A percentile compares a stretch with the other conserved stretches of the same genome.
Evolutionary conservation across 2,329 filamentous ascomycete species (phyloP).

Genomic region (Amphichorda felina): DNA sequence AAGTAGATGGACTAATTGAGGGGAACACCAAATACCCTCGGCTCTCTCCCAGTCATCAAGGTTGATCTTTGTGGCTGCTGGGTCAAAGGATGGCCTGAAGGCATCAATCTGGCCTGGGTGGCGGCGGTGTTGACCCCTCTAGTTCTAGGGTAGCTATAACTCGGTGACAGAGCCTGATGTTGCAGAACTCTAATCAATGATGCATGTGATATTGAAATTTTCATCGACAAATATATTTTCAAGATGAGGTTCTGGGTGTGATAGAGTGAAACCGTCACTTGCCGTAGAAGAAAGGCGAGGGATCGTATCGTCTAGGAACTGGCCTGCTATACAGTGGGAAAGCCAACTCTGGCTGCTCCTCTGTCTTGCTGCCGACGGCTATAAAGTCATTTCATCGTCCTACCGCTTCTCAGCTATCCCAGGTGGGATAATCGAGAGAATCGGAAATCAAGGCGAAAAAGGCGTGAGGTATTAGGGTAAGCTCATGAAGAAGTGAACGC

Average conservation of each 20-base stretch:
- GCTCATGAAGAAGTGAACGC: conserved; percentile 11
- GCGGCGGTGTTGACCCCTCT: background rate
- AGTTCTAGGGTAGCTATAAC: conserved; percentile 6
- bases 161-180: background rate
- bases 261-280: conserved; percentile 4
- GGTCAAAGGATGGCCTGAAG: conserved; percentile 2
- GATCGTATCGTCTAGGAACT: conserved; percentile 13
- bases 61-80: background rate
- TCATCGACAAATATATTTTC: conserved; percentile 14
- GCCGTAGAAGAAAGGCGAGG: conserved; percentile 5
- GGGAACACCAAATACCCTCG: conserved; percentile 7
- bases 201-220: conserved; percentile 10
- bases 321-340: conserved; percentile 9
- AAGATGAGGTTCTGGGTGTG: conserved; percentile 12
- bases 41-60: conserved; percentile 2
- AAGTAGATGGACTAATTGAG: conserved; percentile 7
- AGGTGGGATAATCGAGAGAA: conserved; percentile 9
- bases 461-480: conserved; percentile 11
- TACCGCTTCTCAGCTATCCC: conserved; percentile 8
- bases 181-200: conserved; percentile 12
- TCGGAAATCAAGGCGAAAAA: conserved; percentile 16
- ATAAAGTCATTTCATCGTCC: conserved; percentile 7
- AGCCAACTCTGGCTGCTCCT: conserved; percentile 12
- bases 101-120: background rate
- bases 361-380: conserved; percentile 10